Percentiles rank a stretch among this genome's conserved stretches.
These are phyloP conservation scores for Leonotis leonurus DNA, from an alignment of 257 asterid species.

Conservation along the genomic window DNA sequence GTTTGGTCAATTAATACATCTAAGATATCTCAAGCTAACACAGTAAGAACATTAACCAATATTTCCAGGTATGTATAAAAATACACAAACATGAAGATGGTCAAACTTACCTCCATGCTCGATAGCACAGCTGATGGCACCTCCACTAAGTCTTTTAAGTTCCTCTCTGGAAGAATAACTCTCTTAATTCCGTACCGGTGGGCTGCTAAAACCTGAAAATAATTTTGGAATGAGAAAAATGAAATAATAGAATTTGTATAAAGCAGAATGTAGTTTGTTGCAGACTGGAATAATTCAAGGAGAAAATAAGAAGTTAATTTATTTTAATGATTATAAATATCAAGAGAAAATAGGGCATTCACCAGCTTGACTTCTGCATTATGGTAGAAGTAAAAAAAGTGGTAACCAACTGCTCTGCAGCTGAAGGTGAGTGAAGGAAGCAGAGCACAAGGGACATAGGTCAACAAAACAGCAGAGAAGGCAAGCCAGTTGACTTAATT, in stretches of 20 bases:
- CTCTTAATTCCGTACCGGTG: constrained; percentile 93
- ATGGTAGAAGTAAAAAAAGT: too few species aligned
- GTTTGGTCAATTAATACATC: not conserved
- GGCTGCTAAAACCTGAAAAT: constrained; percentile 85
- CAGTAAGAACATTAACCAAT: not conserved
- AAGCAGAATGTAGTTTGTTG: not conserved
- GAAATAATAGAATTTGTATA: not conserved
- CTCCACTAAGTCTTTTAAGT: constrained; percentile 87
- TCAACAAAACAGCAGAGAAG: too few species aligned
- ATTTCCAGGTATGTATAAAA: not conserved
- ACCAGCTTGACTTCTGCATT: too few species aligned
- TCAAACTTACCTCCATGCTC: constrained; percentile 61
- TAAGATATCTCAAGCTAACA: not conserved
- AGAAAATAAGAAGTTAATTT: not conserved
- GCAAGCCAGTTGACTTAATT: too few species aligned
- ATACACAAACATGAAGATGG: not conserved
- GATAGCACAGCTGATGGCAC: constrained; percentile 88
- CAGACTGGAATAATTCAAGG: not conserved
- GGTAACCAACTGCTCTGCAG: too few species aligned
- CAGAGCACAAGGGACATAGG: too few species aligned
- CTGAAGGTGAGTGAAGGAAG: too few species aligned
- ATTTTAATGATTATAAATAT: too few species aligned
- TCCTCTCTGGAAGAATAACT: constrained; percentile 92
- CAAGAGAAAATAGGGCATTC: too few species aligned
- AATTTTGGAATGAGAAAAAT: not conserved